Evolutionary conservation across 805 yeast genomes (phyloP), one percentile per base, ranked within the genome.

Genomic region (Metschnikowia sp.): DNA sequence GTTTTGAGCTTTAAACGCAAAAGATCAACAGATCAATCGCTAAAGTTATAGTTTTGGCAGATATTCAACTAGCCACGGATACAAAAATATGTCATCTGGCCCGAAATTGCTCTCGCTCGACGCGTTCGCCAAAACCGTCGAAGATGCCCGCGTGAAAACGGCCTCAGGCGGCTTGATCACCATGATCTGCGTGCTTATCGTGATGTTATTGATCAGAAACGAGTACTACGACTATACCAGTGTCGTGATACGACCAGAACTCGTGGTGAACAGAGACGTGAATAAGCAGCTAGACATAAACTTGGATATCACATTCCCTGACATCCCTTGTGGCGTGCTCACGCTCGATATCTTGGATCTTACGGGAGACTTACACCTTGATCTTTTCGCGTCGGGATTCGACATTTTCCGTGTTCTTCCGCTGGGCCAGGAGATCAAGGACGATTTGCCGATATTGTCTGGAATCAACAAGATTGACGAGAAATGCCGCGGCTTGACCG

Each of bases 81-180:
- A 38, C 8, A n/a, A 8, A 15, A 7, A 6, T 1, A 55, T 55
- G 59, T 50, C 54, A 36, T 49, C 53, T 30, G 65, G 69, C 49
- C 75, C 75, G 28, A 64, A 55, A 51, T 66, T 83, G 53, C 62
- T 87, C 41, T 80, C 84, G 37, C 70, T 87, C 49, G 98, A 91
- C 66, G 96, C 92, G n/a, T 91, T 92, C 63, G 79, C 96, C 29
- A 92, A 91, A 68, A 88, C 97, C 5, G 91, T 88, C 32, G 98
- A 92, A 61, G 99, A 94, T 64, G 95, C 96, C 8, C 79, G 88
- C 42, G 81, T 94, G 51, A 82, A 86, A 52, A 94, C 99, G 4
- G 77, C 92, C 5, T 77, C 92, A 8, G 99, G 99, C 44, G 99
- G 97, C 2, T 58, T 89, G 28, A 87, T 94, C 59, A 89, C 98